Conservation (phyloP, 2,329 filamentous ascomycete species). For the Aquanectria penicillioides region DNA sequence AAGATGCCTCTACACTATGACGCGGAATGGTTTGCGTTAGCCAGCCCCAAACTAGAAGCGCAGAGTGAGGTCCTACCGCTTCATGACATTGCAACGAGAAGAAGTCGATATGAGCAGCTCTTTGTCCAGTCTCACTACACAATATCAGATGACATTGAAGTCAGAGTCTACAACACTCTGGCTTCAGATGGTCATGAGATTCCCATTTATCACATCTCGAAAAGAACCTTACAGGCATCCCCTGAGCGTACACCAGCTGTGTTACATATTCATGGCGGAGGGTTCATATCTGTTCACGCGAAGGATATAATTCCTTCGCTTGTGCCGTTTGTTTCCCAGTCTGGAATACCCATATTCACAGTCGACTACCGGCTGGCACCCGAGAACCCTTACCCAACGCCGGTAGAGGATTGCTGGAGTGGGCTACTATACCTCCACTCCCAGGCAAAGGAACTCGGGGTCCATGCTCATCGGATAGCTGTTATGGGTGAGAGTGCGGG, state of each 20-base stretch:
- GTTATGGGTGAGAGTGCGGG: slow-evolving; percentile 26
- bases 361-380: slow-evolving; percentile 24
- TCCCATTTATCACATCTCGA: neutral
- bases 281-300: neutral
- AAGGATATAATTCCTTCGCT: neutral
- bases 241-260: neutral
- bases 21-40: neutral
- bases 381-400: slow-evolving; percentile 11
- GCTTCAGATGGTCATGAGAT: slow-evolving; percentile 6
- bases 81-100: neutral
- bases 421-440: neutral
- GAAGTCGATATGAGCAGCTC: neutral
- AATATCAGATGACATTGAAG: neutral
- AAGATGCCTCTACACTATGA: neutral
- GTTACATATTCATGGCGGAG: slow-evolving; percentile 3
- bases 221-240: neutral
- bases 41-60: neutral
- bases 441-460: neutral
- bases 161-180: neutral
- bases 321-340: neutral
- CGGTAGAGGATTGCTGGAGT: slow-evolving; percentile 17
- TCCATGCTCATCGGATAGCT: slow-evolving; percentile 9
- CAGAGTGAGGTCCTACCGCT: neutral
- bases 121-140: neutral
- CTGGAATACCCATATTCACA: slow-evolving; percentile 16